These are phyloP conservation scores for Calonectria leucothoes DNA, from an alignment of 2,329 filamentous ascomycete genomes.

Conservation along the genomic window DNA sequence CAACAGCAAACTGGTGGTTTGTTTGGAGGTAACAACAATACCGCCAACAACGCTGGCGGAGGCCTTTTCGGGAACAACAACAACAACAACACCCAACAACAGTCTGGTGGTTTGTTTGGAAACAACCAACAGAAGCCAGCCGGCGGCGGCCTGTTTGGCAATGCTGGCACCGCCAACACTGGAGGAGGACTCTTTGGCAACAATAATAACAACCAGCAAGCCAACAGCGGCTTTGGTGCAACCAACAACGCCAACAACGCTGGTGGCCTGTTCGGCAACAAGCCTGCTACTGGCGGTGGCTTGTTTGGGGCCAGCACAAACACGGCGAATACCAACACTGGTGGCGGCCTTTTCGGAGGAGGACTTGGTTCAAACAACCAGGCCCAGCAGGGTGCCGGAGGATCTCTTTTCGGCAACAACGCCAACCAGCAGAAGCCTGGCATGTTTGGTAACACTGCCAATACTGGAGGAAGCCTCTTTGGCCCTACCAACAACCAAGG, in stretches of 20 bases:
- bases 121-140: constrained; percentile 54
- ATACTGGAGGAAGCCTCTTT: constrained; percentile 65
- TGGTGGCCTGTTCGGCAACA: constrained; percentile 41
- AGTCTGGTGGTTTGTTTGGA: constrained; percentile 58
- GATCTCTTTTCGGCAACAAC: constrained; percentile 62
- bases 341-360: constrained; percentile 56
- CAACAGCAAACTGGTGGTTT: constrained; percentile 55
- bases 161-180: constrained; percentile 18
- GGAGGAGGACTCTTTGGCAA: constrained; percentile 58
- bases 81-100: constrained; percentile 45
- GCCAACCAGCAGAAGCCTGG: constrained; percentile 56
- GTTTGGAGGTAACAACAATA: constrained; percentile 52
- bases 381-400: constrained; percentile 51
- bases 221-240: constrained; percentile 48
- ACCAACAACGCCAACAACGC: constrained; percentile 43
- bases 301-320: constrained; percentile 51
- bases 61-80: constrained; percentile 52
- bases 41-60: constrained; percentile 38
- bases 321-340: constrained; percentile 39
- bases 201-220: constrained; percentile 54
- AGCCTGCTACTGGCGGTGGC: constrained; percentile 51
- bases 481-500: constrained; percentile 60
- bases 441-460: constrained; percentile 63
- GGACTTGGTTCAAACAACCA: constrained; percentile 50
- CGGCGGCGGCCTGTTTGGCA: constrained; percentile 46